Percentiles rank a stretch among this genome's conserved stretches.
These are phyloP conservation scores for Didymella exigua DNA, from an alignment of 2,329 filamentous ascomycete species.

Conservation along the genomic window DNA sequence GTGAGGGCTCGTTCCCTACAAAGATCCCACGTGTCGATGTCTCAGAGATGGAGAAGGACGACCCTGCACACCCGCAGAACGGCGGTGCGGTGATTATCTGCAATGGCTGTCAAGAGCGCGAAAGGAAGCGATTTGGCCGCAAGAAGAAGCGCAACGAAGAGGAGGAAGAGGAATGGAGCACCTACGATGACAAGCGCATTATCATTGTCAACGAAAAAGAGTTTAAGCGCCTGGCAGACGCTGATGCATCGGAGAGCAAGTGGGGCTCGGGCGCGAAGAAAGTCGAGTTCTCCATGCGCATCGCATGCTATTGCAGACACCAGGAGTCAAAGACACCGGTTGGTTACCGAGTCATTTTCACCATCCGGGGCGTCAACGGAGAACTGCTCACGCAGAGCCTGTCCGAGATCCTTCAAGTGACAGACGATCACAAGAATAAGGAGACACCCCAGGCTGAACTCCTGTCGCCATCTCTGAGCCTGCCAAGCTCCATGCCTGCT, in stretches of 20 bases:
- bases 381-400: slow-evolving; percentile 82
- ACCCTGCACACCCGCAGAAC: slow-evolving; percentile 76
- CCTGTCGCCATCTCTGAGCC: slow-evolving; percentile 27
- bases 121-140: slow-evolving; percentile 85
- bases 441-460: slow-evolving; percentile 31
- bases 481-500: slow-evolving; percentile 24
- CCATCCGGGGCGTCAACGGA: slow-evolving; percentile 80
- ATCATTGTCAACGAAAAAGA: slow-evolving; percentile 48
- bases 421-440: slow-evolving; percentile 88
- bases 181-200: slow-evolving; percentile 54
- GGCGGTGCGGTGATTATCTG: slow-evolving; percentile 96
- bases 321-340: slow-evolving; percentile 79
- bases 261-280: slow-evolving; percentile 62
- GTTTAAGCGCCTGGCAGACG: slow-evolving; percentile 43
- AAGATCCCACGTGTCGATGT: slow-evolving; percentile 48
- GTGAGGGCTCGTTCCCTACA: slow-evolving; percentile 47
- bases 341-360: slow-evolving; percentile 93
- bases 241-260: slow-evolving; percentile 25
- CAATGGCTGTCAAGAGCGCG: slow-evolving; percentile 84
- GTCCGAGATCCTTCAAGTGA: slow-evolving; percentile 84
- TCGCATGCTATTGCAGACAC: slow-evolving; percentile 95
- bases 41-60: slow-evolving; percentile 59
- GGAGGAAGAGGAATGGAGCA: slow-evolving; percentile 81
- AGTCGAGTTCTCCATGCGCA: slow-evolving; percentile 88
- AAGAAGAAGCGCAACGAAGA: slow-evolving; percentile 91